Percentiles rank a stretch among this genome's conserved stretches.
Evolutionary conservation across 306 rosid species (phyloP).

Genomic region (Lotus japonicus): DNA sequence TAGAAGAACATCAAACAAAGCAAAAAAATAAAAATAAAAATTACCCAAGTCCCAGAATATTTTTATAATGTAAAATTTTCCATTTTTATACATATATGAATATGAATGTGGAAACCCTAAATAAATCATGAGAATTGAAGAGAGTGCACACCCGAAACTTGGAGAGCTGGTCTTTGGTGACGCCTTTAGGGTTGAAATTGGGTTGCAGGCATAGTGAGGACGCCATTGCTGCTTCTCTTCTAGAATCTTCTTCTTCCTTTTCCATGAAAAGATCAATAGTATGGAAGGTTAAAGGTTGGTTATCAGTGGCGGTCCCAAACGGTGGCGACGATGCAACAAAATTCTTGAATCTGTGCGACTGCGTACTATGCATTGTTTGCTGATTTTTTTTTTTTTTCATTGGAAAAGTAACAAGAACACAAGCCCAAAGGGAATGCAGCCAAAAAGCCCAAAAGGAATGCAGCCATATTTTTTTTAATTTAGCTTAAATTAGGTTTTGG

Average conservation of each 20-base stretch:
- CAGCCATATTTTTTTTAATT: too few relatives aligned
- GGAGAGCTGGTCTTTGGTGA: constrained; percentile 44
- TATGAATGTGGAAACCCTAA: not conserved
- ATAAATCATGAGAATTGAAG: not conserved
- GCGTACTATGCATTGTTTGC: too few relatives aligned
- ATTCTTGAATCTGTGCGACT: too few relatives aligned
- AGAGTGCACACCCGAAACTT: constrained; percentile 43
- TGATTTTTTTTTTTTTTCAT: not conserved
- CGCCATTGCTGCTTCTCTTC: constrained; percentile 63
- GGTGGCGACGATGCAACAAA: too few relatives aligned
- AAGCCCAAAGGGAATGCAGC: too few relatives aligned
- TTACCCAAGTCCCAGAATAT: constrained; percentile 10
- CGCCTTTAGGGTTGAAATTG: constrained; percentile 47
- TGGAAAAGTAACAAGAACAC: not conserved
- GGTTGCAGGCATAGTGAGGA: constrained; percentile 44
- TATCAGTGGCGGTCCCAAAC: too few relatives aligned
- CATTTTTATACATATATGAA: not conserved
- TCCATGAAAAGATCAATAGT: constrained; percentile 2
- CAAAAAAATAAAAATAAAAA: not conserved
- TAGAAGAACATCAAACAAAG: not conserved
- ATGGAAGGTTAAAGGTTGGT: too few relatives aligned
- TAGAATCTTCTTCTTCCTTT: constrained; percentile 43
- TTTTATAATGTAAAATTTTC: not conserved
- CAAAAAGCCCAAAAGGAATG: too few relatives aligned
- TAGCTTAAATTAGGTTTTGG: too few relatives aligned